Evolutionary conservation across 345 rosid genomes (phyloP).

Genomic region (Diplotaxis tenuifolia): DNA sequence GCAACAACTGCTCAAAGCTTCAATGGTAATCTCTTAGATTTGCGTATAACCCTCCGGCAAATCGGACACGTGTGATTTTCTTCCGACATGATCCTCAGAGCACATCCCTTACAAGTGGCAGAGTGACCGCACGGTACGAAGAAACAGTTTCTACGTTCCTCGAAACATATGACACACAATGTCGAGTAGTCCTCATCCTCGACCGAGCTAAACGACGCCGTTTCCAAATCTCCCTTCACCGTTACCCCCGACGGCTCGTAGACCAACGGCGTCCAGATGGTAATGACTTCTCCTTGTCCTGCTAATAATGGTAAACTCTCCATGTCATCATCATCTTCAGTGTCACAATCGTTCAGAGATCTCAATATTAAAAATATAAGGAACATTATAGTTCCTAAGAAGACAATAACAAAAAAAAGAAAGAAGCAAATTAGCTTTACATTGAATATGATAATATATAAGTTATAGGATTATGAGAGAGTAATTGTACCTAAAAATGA

Average conservation of each 20-base stretch:
- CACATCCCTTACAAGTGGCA: slow-evolving; percentile 83
- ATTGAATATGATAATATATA: neutral
- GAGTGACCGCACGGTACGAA: slow-evolving; percentile 90
- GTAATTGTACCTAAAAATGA: neutral
- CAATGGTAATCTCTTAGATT: neutral
- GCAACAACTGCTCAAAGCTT: neutral
- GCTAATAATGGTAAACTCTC: neutral
- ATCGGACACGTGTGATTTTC: slow-evolving; percentile 76
- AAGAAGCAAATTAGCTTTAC: neutral
- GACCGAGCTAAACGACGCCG: slow-evolving; percentile 26
- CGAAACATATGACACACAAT: slow-evolving; percentile 79
- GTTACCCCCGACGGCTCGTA: neutral
- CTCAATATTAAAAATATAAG: neutral
- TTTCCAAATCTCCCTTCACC: neutral
- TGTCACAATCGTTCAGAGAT: neutral
- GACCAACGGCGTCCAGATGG: neutral
- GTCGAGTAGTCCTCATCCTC: slow-evolving; percentile 66
- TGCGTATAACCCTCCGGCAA: slow-evolving; percentile 66
- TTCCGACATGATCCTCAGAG: slow-evolving; percentile 67
- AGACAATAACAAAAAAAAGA: neutral
- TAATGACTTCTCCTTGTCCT: neutral
- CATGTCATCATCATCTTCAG: neutral
- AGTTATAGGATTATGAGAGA: neutral
- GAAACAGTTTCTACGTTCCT: slow-evolving; percentile 80
- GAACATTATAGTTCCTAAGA: neutral